phyloP scores from a whole-genome alignment of 495 filamentous ascomycete species.

The Annulohypoxylon moriforme region DNA sequence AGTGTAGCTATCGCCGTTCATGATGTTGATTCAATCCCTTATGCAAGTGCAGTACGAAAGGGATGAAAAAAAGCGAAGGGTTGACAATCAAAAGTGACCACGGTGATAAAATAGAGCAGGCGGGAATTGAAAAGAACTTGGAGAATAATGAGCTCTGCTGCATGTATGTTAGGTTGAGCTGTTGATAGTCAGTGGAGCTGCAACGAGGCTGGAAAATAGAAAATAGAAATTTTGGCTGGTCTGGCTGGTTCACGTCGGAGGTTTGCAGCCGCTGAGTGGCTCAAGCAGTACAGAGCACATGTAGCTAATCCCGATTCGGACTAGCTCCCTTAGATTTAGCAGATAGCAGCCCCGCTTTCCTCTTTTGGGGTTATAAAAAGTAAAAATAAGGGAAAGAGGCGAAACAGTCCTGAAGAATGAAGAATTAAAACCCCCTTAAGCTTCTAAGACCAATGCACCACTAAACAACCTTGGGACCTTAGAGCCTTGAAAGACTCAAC shows the following conservation, averaged over 20 bases:
- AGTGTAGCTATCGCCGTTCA: slow-evolving; percentile 91
- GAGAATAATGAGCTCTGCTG: slow-evolving; percentile 28
- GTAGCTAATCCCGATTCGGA: slow-evolving; percentile 13
- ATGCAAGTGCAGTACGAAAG: neutral
- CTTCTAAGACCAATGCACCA: neutral
- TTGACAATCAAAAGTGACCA: neutral
- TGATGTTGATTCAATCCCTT: slow-evolving; percentile 56
- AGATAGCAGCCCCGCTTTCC: slow-evolving; percentile 34
- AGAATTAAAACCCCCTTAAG: slow-evolving; percentile 1
- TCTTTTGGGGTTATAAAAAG: slow-evolving; percentile 14
- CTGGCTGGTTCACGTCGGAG: slow-evolving; percentile 41
- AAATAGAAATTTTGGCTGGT: slow-evolving; percentile 52
- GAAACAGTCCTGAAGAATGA: slow-evolving; percentile 1
- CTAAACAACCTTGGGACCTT: neutral
- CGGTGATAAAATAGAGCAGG: neutral
- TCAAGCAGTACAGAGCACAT: slow-evolving; percentile 14
- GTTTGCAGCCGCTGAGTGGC: slow-evolving; percentile 19
- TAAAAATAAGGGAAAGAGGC: neutral
- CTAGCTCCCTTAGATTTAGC: slow-evolving; percentile 16
- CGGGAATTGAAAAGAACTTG: slow-evolving; percentile 20
- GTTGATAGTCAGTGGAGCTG: slow-evolving; percentile 40
- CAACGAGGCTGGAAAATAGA: slow-evolving; percentile 52
- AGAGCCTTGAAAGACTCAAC: neutral
- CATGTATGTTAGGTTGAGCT: slow-evolving; percentile 36
- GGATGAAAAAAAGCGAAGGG: neutral